These are phyloP conservation scores for Saccharomycopsis fibuligera DNA, from an alignment of 805 yeast genomes.

Conservation along the genomic window DNA sequence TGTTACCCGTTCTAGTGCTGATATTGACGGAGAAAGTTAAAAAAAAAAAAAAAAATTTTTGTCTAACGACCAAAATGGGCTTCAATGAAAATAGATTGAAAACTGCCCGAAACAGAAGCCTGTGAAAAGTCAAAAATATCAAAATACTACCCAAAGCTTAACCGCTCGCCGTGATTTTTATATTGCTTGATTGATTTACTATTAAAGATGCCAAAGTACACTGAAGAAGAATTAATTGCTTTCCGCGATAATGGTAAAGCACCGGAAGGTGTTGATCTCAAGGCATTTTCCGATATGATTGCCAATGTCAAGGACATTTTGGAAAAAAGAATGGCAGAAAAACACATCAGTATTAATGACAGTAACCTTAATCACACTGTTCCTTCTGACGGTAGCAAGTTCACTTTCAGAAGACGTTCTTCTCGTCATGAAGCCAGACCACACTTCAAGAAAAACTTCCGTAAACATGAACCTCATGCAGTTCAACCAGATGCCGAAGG, in stretches of 20 bases:
- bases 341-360: neutral
- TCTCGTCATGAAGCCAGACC: slow-evolving; percentile 40
- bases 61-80: no score
- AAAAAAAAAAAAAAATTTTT: no score
- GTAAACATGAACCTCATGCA: slow-evolving; percentile 38
- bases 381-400: slow-evolving; percentile 34
- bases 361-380: slow-evolving; percentile 23
- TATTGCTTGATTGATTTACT: no score
- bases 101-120: no score
- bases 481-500: slow-evolving; percentile 67
- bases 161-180: no score
- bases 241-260: slow-evolving; percentile 50
- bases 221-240: slow-evolving; percentile 62
- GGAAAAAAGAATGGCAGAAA: slow-evolving; percentile 30
- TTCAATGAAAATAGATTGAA: no score
- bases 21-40: no score
- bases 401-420: slow-evolving; percentile 61
- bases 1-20: no score
- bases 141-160: no score
- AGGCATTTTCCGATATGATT: slow-evolving; percentile 57
- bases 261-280: slow-evolving; percentile 58
- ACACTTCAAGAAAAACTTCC: slow-evolving; percentile 40
- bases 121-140: no score
- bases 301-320: slow-evolving; percentile 54
- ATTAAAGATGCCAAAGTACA: slow-evolving; percentile 33